Evolutionary conservation across 2,329 filamentous ascomycete species (phyloP), one percentile per base, ranked within the genome.

Genomic region (Cladosporium sp.): DNA sequence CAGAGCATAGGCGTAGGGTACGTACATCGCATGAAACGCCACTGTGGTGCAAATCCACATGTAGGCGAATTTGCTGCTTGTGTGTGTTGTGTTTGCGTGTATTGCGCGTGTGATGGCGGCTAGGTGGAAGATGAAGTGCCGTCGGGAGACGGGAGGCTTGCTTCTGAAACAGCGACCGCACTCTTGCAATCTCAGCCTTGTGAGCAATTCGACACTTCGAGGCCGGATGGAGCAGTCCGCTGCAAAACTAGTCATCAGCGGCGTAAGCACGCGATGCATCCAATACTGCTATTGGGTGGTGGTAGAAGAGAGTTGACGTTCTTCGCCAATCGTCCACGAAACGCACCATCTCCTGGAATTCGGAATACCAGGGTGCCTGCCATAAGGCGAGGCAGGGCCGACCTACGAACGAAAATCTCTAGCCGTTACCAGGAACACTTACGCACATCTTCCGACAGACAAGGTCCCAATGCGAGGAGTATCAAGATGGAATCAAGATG

Each of bases 171-270:
- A 16, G 40, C 29, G 37, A 52, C 23, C 18, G 40, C 31, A 23
- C 31, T 53, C 46, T 40, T 56, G 61, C 61, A 63, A 63, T 63
- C 50, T 63, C 50, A 63, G 61, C 61, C 61, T 52, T 63, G 50
- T 35, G 35, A 56, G 33, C 16, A 44, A 35, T 49, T 55, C 4
- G 26, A 23, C 50, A 40, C 18, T 33, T 56, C 50, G 28, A 44
- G 35, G 7, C 50, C 61, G 61, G 61, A 18, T 63, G 33, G 26
- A 18, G 18, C 11, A 18, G 18, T 63, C 61, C 61, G 50, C 49
- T n/a, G 35, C 50, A 18, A 33, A 56, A 35, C 49, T 63, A 44
- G 50, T 29, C n/a, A 23, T 37, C 21, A 31, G 23, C 6, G 60
- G 49, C 49, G 11, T 29, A 46, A 14, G 18, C 28, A 56, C 23